A percentile compares a stretch with the other conserved stretches of the same genome.
Evolutionary conservation across 176 grass and related monocot genomes (phyloP).

Genomic region (Panicum miliaceum): DNA sequence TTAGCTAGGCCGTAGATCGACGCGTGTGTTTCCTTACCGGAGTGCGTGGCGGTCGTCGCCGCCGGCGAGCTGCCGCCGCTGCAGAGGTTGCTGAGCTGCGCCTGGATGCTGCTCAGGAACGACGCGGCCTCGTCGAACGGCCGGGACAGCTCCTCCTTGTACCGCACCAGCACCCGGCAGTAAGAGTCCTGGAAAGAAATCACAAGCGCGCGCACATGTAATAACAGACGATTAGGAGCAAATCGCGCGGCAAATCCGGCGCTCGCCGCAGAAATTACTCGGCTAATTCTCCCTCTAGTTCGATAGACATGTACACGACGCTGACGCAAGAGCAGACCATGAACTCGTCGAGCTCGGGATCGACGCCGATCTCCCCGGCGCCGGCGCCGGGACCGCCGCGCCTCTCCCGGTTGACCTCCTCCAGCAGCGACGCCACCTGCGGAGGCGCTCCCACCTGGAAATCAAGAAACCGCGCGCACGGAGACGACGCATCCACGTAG

Average conservation of each 20-base stretch:
- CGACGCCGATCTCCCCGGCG: slow-evolving; percentile 56
- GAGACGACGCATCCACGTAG: slow-evolving; percentile 1
- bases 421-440: slow-evolving; percentile 74
- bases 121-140: slow-evolving; percentile 80
- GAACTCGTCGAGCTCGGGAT: slow-evolving; percentile 96
- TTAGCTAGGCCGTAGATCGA: background rate
- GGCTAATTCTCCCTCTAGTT: background rate
- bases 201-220: slow-evolving; percentile 41
- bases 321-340: slow-evolving; percentile 52
- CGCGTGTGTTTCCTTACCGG: slow-evolving; percentile 20
- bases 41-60: slow-evolving; percentile 35
- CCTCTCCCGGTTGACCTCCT: slow-evolving; percentile 69
- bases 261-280: background rate
- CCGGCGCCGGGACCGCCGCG: slow-evolving; percentile 22
- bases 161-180: slow-evolving; percentile 65
- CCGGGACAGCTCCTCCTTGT: slow-evolving; percentile 85
- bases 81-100: slow-evolving; percentile 81
- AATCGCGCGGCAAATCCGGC: slow-evolving; percentile 6
- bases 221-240: slow-evolving; percentile 47
- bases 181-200: slow-evolving; percentile 57
- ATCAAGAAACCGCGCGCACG: slow-evolving; percentile 3
- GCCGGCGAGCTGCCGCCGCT: slow-evolving; percentile 43
- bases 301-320: background rate
- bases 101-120: slow-evolving; percentile 78
- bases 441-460: slow-evolving; percentile 79